These are phyloP conservation scores for Aspergillus tanneri DNA, from an alignment of 2,329 filamentous ascomycete genomes.

Conservation along the genomic window DNA sequence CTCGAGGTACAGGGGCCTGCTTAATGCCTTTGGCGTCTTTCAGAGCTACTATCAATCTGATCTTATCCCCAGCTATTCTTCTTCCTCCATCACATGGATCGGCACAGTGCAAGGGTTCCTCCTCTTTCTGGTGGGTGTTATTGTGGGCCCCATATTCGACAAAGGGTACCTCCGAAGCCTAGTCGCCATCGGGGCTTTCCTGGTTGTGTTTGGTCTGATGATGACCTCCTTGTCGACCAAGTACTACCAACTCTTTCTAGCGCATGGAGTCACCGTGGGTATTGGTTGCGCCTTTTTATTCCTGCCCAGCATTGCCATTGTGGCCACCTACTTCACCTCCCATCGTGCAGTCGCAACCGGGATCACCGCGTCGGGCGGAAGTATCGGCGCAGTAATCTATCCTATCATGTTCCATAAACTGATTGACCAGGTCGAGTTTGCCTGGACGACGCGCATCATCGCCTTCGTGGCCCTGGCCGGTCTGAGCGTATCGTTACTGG, in stretches of 20 bases:
- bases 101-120: slow-evolving; percentile 45
- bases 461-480: slow-evolving; percentile 47
- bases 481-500: no score
- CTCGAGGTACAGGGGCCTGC: no score
- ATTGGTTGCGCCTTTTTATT: slow-evolving; percentile 46
- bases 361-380: slow-evolving; percentile 39
- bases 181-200: slow-evolving; percentile 24
- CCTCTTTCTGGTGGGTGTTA: slow-evolving; percentile 43
- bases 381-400: slow-evolving; percentile 47
- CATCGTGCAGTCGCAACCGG: slow-evolving; percentile 41
- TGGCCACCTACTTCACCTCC: slow-evolving; percentile 45
- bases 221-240: slow-evolving; percentile 42
- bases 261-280: slow-evolving; percentile 46
- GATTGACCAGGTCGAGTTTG: slow-evolving; percentile 41
- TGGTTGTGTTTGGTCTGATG: slow-evolving; percentile 45
- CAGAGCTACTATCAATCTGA: slow-evolving; percentile 43
- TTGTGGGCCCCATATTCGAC: slow-evolving; percentile 43
- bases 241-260: slow-evolving; percentile 52
- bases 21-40: slow-evolving; percentile 43
- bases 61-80: slow-evolving; percentile 28
- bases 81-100: slow-evolving; percentile 45
- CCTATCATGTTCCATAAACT: slow-evolving; percentile 46
- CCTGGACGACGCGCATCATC: slow-evolving; percentile 47
- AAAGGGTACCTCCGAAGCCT: slow-evolving; percentile 40
- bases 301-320: slow-evolving; percentile 39